Base-by-base conservation (phyloP, 371 early-diverging fungal species). In the Coemansia sp. region DNA sequence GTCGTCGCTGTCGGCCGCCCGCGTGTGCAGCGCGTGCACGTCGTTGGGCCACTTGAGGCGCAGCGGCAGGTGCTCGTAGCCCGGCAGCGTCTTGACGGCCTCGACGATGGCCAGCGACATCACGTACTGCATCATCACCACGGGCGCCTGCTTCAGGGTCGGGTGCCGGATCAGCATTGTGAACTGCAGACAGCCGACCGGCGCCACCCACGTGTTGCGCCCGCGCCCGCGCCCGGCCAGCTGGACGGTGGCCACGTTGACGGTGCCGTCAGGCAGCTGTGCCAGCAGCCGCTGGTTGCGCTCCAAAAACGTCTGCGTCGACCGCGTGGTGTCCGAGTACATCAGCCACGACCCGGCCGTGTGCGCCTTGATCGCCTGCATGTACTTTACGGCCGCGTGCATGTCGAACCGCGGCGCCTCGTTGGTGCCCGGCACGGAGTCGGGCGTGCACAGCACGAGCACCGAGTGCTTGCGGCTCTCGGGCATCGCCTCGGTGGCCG, bases 21-120 rank as follows among this genome's bases (percentile, higher is more conserved):
- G 54, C 3, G 49, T 41, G 2, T 78, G 58, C 52, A 85, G 77
- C 0, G 83, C 85, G 74, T 97, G 96, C 16, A 98, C 83, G 70
- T 98, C 98, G 65, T 96, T 98, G 13, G 98, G 98, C 98, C 98
- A 98, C 75, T 98, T 98, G 39, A 98, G 76, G 40, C 84, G 83
- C 55, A 98, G 68, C 0, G 93, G 91, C 4, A 93, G 67, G 13
- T 87, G 78, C 55, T 87, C 87, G 74, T 90, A 94, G 5, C 92
- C 93, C 2, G 85, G 82, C 56, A 81, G 79, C 3, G 79, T 53
- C 52, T 85, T 78, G 10, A 97, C 79, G 20, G 91, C 89, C 63
- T 93, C 89, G 0, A 92, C 89, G 0, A 93, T 84, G 1, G 95
- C 89, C 45, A 96, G 69, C 2, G 89, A 90, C 52, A 91, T 83